Percentiles rank a stretch among this genome's conserved stretches.
Evolutionary conservation across 2,329 filamentous ascomycete genomes (phyloP).

Genomic region (Microsporum canis): DNA sequence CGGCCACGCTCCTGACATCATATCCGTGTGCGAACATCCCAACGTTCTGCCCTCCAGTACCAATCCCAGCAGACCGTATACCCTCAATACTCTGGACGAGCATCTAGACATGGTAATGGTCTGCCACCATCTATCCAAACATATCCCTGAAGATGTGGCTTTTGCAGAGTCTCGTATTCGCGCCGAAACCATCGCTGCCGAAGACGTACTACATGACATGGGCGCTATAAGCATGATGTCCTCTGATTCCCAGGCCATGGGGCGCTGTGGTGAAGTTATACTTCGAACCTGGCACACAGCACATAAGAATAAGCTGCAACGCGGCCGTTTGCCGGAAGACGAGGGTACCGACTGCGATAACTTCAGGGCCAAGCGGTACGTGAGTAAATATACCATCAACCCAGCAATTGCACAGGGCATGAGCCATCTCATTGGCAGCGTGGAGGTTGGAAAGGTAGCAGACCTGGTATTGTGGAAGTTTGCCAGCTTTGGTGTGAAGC

Average conservation of each 20-base stretch:
- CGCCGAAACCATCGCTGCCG: conserved; percentile 89
- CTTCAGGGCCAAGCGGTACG: conserved; percentile 80
- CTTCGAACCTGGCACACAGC: conserved; percentile 93
- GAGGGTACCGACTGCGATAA: conserved; percentile 72
- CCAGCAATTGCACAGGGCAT: conserved; percentile 86
- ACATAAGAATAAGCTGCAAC: conserved; percentile 88
- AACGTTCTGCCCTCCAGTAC: conserved; percentile 87
- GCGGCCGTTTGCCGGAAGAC: conserved; percentile 66
- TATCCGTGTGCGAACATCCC: conserved; percentile 74
- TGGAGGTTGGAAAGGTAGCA: conserved; percentile 82
- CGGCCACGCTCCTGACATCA: conserved; percentile 92
- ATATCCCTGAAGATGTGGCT: conserved; percentile 90
- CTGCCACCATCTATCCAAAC: conserved; percentile 82
- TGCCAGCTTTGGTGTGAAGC: conserved; percentile 78
- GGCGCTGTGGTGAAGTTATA: conserved; percentile 86
- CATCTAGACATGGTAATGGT: conserved; percentile 98
- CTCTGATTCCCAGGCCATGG: conserved; percentile 93
- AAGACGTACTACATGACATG: conserved; percentile 89
- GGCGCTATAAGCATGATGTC: conserved; percentile 98
- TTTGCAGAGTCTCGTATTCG: conserved; percentile 92
- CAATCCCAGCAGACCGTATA: conserved; percentile 85
- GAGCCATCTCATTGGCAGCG: conserved; percentile 69
- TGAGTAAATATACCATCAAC: conserved; percentile 95
- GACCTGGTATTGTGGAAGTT: conserved; percentile 84
- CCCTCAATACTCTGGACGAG: conserved; percentile 84